These are phyloP conservation scores for Solanum gracilifrons DNA, from an alignment of 257 asterid genomes.

Conservation along the genomic window DNA sequence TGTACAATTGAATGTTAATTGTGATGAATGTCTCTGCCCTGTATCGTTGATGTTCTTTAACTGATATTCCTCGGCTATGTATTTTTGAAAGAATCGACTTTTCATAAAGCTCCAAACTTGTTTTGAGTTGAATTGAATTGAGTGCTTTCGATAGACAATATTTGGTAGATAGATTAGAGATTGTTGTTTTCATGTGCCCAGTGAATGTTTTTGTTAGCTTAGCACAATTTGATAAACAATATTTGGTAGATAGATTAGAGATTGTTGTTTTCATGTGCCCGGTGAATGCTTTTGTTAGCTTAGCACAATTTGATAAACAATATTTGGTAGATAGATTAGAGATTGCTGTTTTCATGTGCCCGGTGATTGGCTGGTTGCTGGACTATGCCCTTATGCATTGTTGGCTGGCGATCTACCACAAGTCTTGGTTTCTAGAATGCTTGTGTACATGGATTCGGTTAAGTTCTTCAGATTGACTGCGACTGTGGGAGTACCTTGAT, in stretches of 20 bases:
- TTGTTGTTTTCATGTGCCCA: neutral
- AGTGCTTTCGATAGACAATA: neutral
- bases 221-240: neutral
- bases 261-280: neutral
- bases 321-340: neutral
- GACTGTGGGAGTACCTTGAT: neutral
- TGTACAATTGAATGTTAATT: neutral
- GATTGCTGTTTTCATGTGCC: neutral
- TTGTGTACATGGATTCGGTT: neutral
- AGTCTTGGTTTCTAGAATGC: neutral
- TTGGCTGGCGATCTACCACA: neutral
- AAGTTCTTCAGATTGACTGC: neutral
- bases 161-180: neutral
- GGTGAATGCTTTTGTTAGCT: neutral
- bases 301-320: neutral
- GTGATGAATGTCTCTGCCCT: neutral
- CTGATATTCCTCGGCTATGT: neutral
- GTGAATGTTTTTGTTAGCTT: neutral
- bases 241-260: neutral
- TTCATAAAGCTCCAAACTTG: neutral
- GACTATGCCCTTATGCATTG: neutral
- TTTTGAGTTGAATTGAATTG: neutral
- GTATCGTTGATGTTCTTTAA: neutral
- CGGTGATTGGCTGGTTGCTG: neutral
- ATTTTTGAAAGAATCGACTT: neutral